Percentiles rank a stretch among this genome's conserved stretches.
phyloP scores from a whole-genome alignment of 2,329 filamentous ascomycete genomes.

The Colletotrichum simmondsii region DNA sequence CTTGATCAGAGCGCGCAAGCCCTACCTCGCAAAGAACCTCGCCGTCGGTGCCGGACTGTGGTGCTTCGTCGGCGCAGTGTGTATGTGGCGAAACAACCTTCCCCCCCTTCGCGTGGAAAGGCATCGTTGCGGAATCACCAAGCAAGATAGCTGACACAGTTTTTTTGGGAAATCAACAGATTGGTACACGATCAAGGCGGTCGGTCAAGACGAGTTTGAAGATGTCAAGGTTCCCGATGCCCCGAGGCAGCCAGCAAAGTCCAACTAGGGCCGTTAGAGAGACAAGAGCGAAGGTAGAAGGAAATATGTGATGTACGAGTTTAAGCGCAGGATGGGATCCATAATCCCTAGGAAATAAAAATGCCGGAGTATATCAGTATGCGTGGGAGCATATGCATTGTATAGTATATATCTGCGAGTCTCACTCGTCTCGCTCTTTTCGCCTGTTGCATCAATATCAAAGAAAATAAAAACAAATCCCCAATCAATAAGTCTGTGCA shows the following conservation, averaged over 20 bases:
- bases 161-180: conserved; percentile 49
- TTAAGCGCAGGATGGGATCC: not conserved
- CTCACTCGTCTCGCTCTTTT: conserved; percentile 9
- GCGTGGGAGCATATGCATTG: conserved; percentile 17
- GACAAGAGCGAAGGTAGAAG: not conserved
- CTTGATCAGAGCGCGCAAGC: conserved; percentile 89
- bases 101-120: not conserved
- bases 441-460: conserved; percentile 19
- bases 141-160: not conserved
- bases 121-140: too few relatives aligned
- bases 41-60: conserved; percentile 82
- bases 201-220: conserved; percentile 96
- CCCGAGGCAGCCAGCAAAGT: conserved; percentile 61
- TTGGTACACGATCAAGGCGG: conserved; percentile 77
- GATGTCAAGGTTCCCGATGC: conserved; percentile 90
- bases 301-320: not conserved
- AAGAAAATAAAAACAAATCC: conserved; percentile 13
- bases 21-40: conserved; percentile 91
- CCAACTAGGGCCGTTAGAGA: conserved; percentile 38
- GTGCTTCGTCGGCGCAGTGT: conserved; percentile 83
- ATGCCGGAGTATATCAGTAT: not conserved
- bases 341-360: not conserved
- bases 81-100: conserved; percentile 67
- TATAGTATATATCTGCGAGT: conserved; percentile 26
- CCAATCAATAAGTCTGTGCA: conserved; percentile 24